Base-by-base conservation (phyloP, 2,329 filamentous ascomycete genomes). In the Waltergamsia citrina region DNA sequence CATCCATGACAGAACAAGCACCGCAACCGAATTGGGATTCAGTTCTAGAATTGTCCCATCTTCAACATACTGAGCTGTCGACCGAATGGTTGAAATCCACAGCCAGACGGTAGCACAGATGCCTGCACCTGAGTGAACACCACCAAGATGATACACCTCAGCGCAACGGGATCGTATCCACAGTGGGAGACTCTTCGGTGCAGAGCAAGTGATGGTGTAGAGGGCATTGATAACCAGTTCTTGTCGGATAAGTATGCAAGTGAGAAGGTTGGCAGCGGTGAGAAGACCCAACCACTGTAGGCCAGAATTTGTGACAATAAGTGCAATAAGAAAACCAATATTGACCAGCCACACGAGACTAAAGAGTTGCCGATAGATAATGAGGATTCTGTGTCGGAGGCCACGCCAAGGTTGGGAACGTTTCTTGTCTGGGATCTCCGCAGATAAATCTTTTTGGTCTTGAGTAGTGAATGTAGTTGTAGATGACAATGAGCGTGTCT, bases 351-450 rank as follows among this genome's bases (percentile, higher is more conserved):
- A 63, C 20, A 72, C 56, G 8, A 74, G 33, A 27, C 67, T 65
- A 51, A 78, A 76, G 7, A 78, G 63, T 5, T 67, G 63, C 16
- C 73, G 64, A 43, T 78, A 78, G 18, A 67, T 57, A 34, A 68
- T 69, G 44, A 74, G 59, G 37, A 72, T 49, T 20, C 60, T 59
- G 45, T 61, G 54, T 20, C 60, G 53, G 20, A 68, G 41, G 34
- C 56, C 60, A 32, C 62, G 54, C 37, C 55, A 50, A 5, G 54
- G 55, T 25, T 60, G 59, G 3, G 48, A 42, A 18, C 54, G 53
- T 14, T 51, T 54, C 49, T 70, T 70, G 7, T 48, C 47, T 4
- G 63, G 62, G 6, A 67, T 41, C 5, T 55, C 54, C 6, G 39
- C 34, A 21, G 42, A 41, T 21, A 59, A 45, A 32, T 51, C 44